Conservation (phyloP, 2,329 filamentous ascomycete genomes). For the Apiospora aurea region DNA sequence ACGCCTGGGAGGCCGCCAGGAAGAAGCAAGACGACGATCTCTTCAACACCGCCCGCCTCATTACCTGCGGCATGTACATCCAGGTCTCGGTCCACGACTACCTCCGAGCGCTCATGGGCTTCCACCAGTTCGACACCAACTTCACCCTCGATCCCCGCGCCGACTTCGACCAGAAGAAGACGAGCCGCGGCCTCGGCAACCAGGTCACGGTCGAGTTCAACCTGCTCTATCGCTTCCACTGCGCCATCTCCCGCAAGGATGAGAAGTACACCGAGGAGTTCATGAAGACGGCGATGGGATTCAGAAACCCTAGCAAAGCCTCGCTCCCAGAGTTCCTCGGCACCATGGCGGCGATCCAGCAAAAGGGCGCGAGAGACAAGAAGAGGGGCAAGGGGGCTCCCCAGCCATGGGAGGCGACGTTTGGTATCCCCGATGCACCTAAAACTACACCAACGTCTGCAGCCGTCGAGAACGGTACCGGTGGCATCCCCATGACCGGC, state of each 20-base stretch:
- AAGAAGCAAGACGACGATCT: constrained; percentile 52
- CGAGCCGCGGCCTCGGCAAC: constrained; percentile 66
- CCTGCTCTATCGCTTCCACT: constrained; percentile 71
- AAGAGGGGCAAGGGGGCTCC: constrained; percentile 29
- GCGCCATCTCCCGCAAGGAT: constrained; percentile 64
- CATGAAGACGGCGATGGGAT: constrained; percentile 54
- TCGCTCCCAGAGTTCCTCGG: constrained; percentile 54
- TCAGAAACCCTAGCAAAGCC: constrained; percentile 52
- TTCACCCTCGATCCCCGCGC: constrained; percentile 64
- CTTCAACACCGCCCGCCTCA: constrained; percentile 63
- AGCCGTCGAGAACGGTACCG: constrained; percentile 49
- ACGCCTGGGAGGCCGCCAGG: constrained; percentile 29
- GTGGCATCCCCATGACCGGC: constrained; percentile 47
- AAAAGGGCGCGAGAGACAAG: constrained; percentile 22
- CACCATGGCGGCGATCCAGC: constrained; percentile 44
- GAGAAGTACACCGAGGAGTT: constrained; percentile 67
- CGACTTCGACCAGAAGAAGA: constrained; percentile 49
- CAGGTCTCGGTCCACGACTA: constrained; percentile 67
- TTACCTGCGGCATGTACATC: constrained; percentile 61
- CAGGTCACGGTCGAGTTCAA: constrained; percentile 75
- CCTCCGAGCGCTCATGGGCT: constrained; percentile 65
- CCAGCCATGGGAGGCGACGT: constrained; percentile 49
- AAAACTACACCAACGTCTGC: constrained; percentile 47
- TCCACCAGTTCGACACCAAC: constrained; percentile 63
- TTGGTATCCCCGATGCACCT: constrained; percentile 56